Conservation (phyloP, 805 yeast genomes). For the Cyberlindnera amylophila region DNA sequence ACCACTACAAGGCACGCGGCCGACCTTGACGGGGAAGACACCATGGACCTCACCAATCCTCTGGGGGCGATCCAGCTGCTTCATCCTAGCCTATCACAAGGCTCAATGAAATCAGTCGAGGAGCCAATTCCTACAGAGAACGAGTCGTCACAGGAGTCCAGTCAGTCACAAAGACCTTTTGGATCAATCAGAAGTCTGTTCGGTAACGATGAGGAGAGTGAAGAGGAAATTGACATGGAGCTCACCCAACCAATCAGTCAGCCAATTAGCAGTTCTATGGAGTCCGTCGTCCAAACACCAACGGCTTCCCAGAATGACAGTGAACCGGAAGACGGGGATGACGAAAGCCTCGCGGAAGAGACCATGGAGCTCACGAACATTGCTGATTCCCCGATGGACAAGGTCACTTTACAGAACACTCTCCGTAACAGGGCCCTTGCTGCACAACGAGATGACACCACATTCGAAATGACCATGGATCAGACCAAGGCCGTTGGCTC, state of each 20-base stretch:
- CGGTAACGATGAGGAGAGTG: slow-evolving; percentile 20
- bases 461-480: slow-evolving; percentile 17
- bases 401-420: slow-evolving; percentile 22
- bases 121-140: no score
- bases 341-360: slow-evolving; percentile 13
- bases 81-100: slow-evolving; percentile 7
- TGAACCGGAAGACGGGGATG: background rate
- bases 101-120: background rate
- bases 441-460: background rate
- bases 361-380: slow-evolving; percentile 23
- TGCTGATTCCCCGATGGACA: slow-evolving; percentile 20
- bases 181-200: slow-evolving; percentile 27
- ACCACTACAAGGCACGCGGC: slow-evolving; percentile 12
- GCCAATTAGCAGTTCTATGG: background rate
- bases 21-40: slow-evolving; percentile 18
- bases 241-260: slow-evolving; percentile 21
- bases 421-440: slow-evolving; percentile 15
- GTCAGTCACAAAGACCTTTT: slow-evolving; percentile 22
- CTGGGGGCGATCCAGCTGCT: slow-evolving; percentile 21
- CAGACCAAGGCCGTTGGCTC: slow-evolving; percentile 17
- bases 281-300: background rate
- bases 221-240: slow-evolving; percentile 25
- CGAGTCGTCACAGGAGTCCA: no score
- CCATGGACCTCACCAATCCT: slow-evolving; percentile 28
- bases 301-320: background rate